Base-by-base conservation (phyloP, 2,329 filamentous ascomycete genomes). In the Colletotrichum orbiculare region DNA sequence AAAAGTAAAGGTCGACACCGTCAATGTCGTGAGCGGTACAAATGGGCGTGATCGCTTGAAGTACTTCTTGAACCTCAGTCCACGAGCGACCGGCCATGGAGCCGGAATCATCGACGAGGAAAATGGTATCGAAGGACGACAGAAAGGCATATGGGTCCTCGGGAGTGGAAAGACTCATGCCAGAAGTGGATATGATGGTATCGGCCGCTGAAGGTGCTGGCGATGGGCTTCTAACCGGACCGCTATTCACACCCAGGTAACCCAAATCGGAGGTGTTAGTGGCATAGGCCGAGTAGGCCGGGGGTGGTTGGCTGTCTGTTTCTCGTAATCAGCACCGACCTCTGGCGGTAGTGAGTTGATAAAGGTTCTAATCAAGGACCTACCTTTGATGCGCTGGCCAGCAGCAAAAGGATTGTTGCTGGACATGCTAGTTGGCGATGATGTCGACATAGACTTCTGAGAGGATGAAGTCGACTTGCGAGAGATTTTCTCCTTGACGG, bases 81-180 rank as follows among this genome's bases (percentile, higher is more conserved):
- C 95, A 98, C 25, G 84, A 85, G n/a, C 80, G 74, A 13, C 91
- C 92, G 1, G 82, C 81, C 95, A 98, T 98, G 71, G 91, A 94
- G 6, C 88, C 87, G n/a, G 90, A 94, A 80, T 98, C 95, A 74
- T 98, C 95, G 73, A 98, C 93, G 1, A 98, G 79, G 75, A 98
- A 94, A 60, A 95, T 79, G 38, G 94, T 97, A 78, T 98, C 93
- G 74, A 97, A 97, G 13, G 83, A 83, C 46, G 79, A 76, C 6
- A 98, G 87, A 74, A 97, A 97, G 2, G 88, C 85, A 74, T 92
- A 96, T 2, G 83, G 86, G 71, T 93, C 90, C 69, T 93, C 89
- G 25, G 78, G 77, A 8, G 75, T 77, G 7, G 75, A 76, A 66
- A 80, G 69, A 47, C 69, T 74, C n/a, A 73, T 67, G 13, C 68